Base-by-base conservation (phyloP, 2,329 filamentous ascomycete species). In the Plectosphaerella cucumerina region DNA sequence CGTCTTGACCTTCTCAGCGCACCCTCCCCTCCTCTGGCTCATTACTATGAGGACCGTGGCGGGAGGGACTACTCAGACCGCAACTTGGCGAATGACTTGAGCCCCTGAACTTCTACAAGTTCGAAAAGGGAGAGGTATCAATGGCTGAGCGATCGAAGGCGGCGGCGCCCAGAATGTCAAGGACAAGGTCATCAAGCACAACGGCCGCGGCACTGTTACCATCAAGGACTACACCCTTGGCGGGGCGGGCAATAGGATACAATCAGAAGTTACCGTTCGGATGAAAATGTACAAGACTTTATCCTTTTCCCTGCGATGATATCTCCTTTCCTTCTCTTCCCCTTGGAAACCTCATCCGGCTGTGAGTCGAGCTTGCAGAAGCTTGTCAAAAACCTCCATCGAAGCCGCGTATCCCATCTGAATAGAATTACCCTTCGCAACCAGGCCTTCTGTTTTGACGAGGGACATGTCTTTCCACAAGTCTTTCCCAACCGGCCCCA, bases 211-310 rank as follows among this genome's bases (percentile, higher is more conserved):
- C 50, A 67, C 63, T 23, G 57, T 61, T 10, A 59, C 57, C 34
- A 58, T 61, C 34, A 51, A 58, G 18, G 53, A 67, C 56, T 74
- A 69, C 58, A 70, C 66, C 26, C 67, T 70, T 47, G 60, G 66
- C 51, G 65, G 65, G 50, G 70, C 70, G 14, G 72, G 72, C 31
- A 74, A 73, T n/a, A 15, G 33, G 33, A 35, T 35, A 35, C 33
- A 35, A 15, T 9, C 9, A 35, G 33, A 35, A 35, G 9, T 35
- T 35, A 35, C 9, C 9, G 33, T 35, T 15, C 33, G 9, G 15
- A 35, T 9, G 33, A 9, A 35, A 9, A 9, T 15, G 9, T 15
- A 35, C 33, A 35, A 9, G 33, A 9, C 33, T 15, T 35, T 9
- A 35, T 15, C 33, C 9, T 35, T 35, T 9, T 35, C 33, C 9